phyloP scores from a whole-genome alignment of 495 filamentous ascomycete genomes.

The Penicillium verhagenii region DNA sequence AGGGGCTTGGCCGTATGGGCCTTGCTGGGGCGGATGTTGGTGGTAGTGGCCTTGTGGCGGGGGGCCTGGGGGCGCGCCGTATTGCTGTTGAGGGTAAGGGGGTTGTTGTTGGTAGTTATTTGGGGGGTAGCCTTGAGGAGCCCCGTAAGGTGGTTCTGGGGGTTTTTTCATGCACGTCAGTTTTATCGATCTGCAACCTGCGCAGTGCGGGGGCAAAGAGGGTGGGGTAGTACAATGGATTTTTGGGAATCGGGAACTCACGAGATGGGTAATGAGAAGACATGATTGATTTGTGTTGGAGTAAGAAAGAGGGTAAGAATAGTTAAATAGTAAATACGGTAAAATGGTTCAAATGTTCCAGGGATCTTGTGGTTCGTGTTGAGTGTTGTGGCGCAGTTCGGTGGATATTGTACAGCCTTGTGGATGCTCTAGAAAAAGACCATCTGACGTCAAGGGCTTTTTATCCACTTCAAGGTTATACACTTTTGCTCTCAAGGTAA shows the following conservation, averaged over 20 bases:
- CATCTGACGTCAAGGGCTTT: background rate
- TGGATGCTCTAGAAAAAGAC: background rate
- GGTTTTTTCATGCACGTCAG: background rate
- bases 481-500: no score
- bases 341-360: no score
- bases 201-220: background rate
- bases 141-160: conserved; percentile 29
- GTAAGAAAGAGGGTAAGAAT: no score
- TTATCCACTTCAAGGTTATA: background rate
- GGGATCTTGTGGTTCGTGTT: no score
- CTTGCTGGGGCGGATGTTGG: conserved; percentile 25
- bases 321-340: no score
- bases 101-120: conserved; percentile 13
- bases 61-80: conserved; percentile 31
- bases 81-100: conserved; percentile 25
- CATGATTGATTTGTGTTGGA: background rate
- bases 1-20: conserved; percentile 21
- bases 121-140: conserved; percentile 33
- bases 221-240: no score
- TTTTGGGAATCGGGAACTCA: background rate
- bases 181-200: background rate
- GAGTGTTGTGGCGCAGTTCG: conserved; percentile 14
- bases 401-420: conserved; percentile 2
- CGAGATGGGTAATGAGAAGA: background rate
- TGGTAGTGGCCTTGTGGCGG: conserved; percentile 38